Conservation (phyloP, 1,139 yeast species). For the Saccharomyces hybrid region DNA sequence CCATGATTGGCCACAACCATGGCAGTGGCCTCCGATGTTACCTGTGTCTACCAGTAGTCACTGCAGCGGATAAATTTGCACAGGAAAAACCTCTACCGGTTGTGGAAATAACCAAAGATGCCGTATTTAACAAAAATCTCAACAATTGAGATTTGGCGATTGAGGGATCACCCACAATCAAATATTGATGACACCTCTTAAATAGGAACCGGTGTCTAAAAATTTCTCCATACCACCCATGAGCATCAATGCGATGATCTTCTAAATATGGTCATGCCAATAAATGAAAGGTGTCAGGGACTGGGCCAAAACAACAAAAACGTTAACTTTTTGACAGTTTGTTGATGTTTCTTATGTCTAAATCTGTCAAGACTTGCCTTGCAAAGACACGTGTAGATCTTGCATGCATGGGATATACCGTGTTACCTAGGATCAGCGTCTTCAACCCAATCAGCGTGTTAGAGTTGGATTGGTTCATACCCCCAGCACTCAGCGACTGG, state of each 20-base stretch:
- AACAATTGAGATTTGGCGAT: conserved; percentile 96
- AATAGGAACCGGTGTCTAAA: conserved; percentile 88
- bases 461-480: conserved; percentile 31
- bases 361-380: conserved; percentile 66
- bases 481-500: conserved; percentile 82
- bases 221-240: conserved; percentile 93
- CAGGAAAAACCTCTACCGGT: conserved; percentile 99
- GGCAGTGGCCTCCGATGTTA: conserved; percentile 99
- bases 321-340: conserved; percentile 64
- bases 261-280: conserved; percentile 86
- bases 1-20: conserved; percentile 98
- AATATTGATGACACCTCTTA: conserved; percentile 94
- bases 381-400: conserved; percentile 82
- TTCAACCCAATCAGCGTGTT: conserved; percentile 61
- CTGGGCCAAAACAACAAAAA: conserved; percentile 65
- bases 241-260: conserved; percentile 83
- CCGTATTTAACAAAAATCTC: conserved; percentile 89
- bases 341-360: conserved; percentile 85
- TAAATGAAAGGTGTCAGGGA: conserved; percentile 94
- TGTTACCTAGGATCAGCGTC: conserved; percentile 77
- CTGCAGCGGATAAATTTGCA: conserved; percentile 98
- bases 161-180: conserved; percentile 98
- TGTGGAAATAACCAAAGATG: conserved; percentile 91
- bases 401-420: conserved; percentile 85
- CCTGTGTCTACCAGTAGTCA: conserved; percentile 93